Conservation (phyloP, 441 rosid genomes). For the Populus hybrid region DNA sequence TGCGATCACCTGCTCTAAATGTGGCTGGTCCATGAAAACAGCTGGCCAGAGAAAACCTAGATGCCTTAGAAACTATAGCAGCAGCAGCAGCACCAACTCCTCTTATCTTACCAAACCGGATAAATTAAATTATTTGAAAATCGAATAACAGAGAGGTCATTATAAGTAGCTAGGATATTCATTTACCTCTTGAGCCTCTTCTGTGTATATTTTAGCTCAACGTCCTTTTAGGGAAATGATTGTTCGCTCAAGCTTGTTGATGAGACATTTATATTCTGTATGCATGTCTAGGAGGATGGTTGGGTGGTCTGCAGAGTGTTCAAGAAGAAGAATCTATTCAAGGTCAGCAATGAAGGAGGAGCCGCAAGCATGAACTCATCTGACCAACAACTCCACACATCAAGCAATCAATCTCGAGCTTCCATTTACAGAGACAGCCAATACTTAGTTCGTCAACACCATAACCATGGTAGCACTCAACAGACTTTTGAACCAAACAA, state of each 20-base stretch:
- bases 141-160: too few species aligned
- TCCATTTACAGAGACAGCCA: conserved; percentile 58
- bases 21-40: too few species aligned
- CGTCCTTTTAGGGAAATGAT: too few species aligned
- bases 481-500: conserved; percentile 52
- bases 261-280: background rate
- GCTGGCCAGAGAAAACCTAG: too few species aligned
- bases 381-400: conserved; percentile 42
- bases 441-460: conserved; percentile 40
- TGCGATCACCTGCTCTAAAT: too few species aligned
- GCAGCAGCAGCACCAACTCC: too few species aligned
- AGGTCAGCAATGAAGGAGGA: conserved; percentile 49
- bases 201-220: too few species aligned
- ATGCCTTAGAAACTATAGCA: too few species aligned
- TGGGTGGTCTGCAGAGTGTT: conserved; percentile 97
- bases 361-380: conserved; percentile 50
- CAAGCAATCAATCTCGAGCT: conserved; percentile 38
- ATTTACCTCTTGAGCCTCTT: too few species aligned
- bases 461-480: conserved; percentile 9
- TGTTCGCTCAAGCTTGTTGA: background rate
- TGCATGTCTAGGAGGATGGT: conserved; percentile 74
- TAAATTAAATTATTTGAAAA: too few species aligned
- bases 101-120: too few species aligned
- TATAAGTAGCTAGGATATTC: too few species aligned
- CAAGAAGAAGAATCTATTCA: conserved; percentile 87